phyloP scores from a whole-genome alignment of 805 yeast species.

The Suhomyces prunicola region DNA sequence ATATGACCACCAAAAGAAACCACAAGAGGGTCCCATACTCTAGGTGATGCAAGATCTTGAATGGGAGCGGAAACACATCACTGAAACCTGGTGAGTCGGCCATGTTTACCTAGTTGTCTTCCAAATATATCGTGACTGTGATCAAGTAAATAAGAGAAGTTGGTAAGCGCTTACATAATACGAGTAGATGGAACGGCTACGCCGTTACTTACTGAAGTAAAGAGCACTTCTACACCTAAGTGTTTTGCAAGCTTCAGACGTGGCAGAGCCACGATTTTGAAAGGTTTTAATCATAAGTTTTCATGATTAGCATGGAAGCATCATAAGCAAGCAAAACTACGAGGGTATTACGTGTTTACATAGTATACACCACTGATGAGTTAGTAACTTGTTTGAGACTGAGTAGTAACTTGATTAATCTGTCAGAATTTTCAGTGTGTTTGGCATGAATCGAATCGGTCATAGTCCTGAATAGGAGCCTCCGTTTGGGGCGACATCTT shows the following conservation, averaged over 20 bases:
- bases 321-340: slow-evolving; percentile 38
- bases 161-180: not conserved
- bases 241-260: slow-evolving; percentile 33
- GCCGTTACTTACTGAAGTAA: not conserved
- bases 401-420: not conserved
- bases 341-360: not conserved
- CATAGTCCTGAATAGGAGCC: slow-evolving; percentile 57
- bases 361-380: not conserved
- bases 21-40: slow-evolving; percentile 53
- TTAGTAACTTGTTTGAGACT: slow-evolving; percentile 1
- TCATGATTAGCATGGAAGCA: slow-evolving; percentile 67
- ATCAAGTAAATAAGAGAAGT: not conserved
- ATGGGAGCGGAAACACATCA: slow-evolving; percentile 36
- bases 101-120: not conserved
- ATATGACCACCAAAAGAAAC: slow-evolving; percentile 43
- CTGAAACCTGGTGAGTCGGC: not conserved
- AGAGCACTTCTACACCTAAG: not conserved
- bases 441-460: slow-evolving; percentile 69
- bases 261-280: slow-evolving; percentile 24
- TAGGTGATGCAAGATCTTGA: slow-evolving; percentile 46
- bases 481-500: slow-evolving; percentile 77
- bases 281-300: slow-evolving; percentile 39
- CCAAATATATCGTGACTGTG: not conserved
- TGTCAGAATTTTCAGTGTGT: slow-evolving; percentile 67
- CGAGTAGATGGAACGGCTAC: not conserved